Conservation (phyloP, 1,284 basidiomycete genomes). For the Trametes versicolor region DNA sequence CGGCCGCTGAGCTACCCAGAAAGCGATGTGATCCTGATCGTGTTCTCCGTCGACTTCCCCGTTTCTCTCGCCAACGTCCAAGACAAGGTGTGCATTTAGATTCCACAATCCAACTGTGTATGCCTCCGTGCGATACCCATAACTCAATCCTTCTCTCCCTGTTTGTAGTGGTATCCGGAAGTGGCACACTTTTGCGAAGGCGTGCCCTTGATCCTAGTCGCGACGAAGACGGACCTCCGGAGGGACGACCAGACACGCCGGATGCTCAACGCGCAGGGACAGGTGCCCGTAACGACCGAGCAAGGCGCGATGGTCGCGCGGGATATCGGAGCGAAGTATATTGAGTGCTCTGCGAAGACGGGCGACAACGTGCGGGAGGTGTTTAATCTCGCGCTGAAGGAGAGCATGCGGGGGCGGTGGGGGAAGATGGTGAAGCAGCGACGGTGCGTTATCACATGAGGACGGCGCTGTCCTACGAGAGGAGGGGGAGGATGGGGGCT, state of each 20-base stretch:
- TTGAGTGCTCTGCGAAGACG: conserved; percentile 95
- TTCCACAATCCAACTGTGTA: background rate
- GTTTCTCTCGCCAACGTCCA: conserved; percentile 93
- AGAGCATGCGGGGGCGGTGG: conserved; percentile 84
- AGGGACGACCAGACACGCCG: conserved; percentile 87
- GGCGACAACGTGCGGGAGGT: conserved; percentile 92
- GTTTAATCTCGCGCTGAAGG: conserved; percentile 89
- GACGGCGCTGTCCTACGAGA: background rate
- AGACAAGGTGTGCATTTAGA: conserved; percentile 74
- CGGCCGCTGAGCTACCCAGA: conserved; percentile 96
- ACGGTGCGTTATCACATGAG: conserved; percentile 82
- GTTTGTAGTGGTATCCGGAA: conserved; percentile 93
- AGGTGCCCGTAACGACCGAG: conserved; percentile 82
- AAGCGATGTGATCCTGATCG: conserved; percentile 95
- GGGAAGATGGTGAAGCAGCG: conserved; percentile 77
- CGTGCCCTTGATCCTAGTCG: conserved; percentile 93
- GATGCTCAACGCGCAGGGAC: conserved; percentile 95
- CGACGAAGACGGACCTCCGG: conserved; percentile 93
- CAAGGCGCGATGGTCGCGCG: conserved; percentile 85
- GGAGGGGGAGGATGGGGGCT: background rate
- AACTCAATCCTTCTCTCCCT: background rate
- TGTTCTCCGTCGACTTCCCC: conserved; percentile 98
- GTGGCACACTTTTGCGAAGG: conserved; percentile 97
- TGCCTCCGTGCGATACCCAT: conserved; percentile 4
- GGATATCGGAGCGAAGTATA: conserved; percentile 95